phyloP scores from a whole-genome alignment of 768 basidiomycete species.

The Clavulina sp. region DNA sequence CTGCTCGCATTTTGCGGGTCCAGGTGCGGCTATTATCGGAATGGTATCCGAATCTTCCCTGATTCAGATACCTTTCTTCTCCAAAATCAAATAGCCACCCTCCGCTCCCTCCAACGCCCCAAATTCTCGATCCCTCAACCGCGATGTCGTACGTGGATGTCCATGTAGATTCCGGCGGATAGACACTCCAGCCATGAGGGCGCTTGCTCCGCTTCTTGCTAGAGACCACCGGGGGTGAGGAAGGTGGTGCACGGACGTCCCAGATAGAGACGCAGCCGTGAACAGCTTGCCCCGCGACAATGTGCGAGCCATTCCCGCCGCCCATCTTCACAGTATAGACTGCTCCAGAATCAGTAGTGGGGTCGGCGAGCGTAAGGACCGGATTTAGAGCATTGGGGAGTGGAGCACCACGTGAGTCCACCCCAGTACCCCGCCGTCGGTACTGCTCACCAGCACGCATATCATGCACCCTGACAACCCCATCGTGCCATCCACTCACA shows the following conservation, averaged over 20 bases:
- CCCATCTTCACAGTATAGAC: slow-evolving; percentile 63
- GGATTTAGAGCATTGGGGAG: slow-evolving; percentile 29
- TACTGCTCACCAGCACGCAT: slow-evolving; percentile 28
- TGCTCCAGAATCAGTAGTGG: slow-evolving; percentile 44
- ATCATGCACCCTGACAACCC: slow-evolving; percentile 55
- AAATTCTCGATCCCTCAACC: slow-evolving; percentile 62
- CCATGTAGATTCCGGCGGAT: slow-evolving; percentile 50
- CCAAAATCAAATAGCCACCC: neutral
- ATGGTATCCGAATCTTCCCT: too few relatives aligned
- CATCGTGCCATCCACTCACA: slow-evolving; percentile 72
- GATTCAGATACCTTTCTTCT: too few relatives aligned
- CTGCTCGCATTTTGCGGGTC: too few relatives aligned
- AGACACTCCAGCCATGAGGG: slow-evolving; percentile 49
- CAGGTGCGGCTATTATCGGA: too few relatives aligned
- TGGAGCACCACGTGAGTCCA: too few relatives aligned
- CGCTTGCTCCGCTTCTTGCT: neutral
- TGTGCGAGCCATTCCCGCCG: slow-evolving; percentile 44
- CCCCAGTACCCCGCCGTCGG: neutral
- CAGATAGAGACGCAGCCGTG: slow-evolving; percentile 68
- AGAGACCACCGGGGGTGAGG: neutral
- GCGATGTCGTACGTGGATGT: slow-evolving; percentile 63
- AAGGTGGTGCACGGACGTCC: slow-evolving; percentile 47
- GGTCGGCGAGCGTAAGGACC: slow-evolving; percentile 43
- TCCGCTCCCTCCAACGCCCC: slow-evolving; percentile 24
- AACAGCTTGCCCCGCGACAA: slow-evolving; percentile 61